phyloP scores from a whole-genome alignment of 2,329 filamentous ascomycete species.

The Aciculosporium take region DNA sequence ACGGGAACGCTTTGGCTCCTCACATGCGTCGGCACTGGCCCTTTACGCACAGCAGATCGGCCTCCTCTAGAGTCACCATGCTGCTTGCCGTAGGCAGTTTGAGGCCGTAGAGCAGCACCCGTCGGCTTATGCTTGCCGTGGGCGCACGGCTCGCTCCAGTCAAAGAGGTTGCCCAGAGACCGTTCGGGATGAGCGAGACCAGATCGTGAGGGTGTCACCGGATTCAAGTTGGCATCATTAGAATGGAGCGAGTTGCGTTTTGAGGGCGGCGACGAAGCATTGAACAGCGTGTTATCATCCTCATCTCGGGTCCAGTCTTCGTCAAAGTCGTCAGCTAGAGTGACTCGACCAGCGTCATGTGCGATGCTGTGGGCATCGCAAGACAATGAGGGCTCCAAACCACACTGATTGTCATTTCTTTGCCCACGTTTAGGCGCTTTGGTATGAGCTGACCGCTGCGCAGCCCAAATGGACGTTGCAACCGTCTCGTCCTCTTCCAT shows the following conservation, averaged over 20 bases:
- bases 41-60: slow-evolving; percentile 50
- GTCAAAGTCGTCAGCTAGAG: slow-evolving; percentile 48
- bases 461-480: slow-evolving; percentile 34
- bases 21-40: slow-evolving; percentile 55
- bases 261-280: slow-evolving; percentile 43
- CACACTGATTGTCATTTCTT: slow-evolving; percentile 1
- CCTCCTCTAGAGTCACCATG: slow-evolving; percentile 57
- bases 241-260: slow-evolving; percentile 37
- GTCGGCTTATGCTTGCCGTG: slow-evolving; percentile 47
- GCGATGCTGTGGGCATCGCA: slow-evolving; percentile 6
- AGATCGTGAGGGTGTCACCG: slow-evolving; percentile 14
- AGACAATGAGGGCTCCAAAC: slow-evolving; percentile 1
- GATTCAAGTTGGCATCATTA: slow-evolving; percentile 31
- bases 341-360: slow-evolving; percentile 34
- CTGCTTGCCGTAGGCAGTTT: slow-evolving; percentile 65
- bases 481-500: slow-evolving; percentile 48
- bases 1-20: slow-evolving; percentile 72
- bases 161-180: slow-evolving; percentile 57
- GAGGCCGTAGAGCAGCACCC: slow-evolving; percentile 48
- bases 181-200: slow-evolving; percentile 25
- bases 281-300: slow-evolving; percentile 35
- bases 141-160: slow-evolving; percentile 56
- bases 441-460: slow-evolving; percentile 16
- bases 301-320: slow-evolving; percentile 47
- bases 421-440: slow-evolving; percentile 1